Conservation (phyloP, 441 rosid genomes). For the Adansonia rubrostipa region DNA sequence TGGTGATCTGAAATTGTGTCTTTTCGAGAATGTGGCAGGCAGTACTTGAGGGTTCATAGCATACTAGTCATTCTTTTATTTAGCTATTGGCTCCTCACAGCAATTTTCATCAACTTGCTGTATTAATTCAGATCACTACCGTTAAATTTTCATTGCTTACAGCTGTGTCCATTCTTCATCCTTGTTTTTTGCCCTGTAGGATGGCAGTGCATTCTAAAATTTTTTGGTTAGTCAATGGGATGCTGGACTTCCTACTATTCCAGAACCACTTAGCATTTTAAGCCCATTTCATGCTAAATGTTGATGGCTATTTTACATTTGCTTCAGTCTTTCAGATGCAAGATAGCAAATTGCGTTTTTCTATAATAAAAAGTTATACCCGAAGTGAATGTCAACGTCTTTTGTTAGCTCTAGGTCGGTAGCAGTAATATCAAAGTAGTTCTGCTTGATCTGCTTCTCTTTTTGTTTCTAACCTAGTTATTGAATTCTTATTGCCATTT, state of each 20-base stretch:
- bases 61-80: neutral
- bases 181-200: neutral
- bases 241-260: neutral
- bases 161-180: neutral
- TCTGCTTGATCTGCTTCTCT: neutral
- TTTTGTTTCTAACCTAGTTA: neutral
- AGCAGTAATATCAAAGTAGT: neutral
- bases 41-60: neutral
- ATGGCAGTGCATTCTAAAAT: neutral
- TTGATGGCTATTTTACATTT: neutral
- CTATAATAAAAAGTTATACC: neutral
- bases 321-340: neutral
- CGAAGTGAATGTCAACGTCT: neutral
- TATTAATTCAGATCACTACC: neutral
- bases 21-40: neutral
- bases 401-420: neutral
- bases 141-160: neutral
- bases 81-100: neutral
- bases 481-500: neutral
- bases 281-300: neutral
- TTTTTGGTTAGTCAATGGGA: neutral
- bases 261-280: no score
- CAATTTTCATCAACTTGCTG: neutral
- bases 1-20: neutral
- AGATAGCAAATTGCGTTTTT: neutral